phyloP scores from a whole-genome alignment of 164 flowering plant genomes.

The Chloranthus sessilifolius region DNA sequence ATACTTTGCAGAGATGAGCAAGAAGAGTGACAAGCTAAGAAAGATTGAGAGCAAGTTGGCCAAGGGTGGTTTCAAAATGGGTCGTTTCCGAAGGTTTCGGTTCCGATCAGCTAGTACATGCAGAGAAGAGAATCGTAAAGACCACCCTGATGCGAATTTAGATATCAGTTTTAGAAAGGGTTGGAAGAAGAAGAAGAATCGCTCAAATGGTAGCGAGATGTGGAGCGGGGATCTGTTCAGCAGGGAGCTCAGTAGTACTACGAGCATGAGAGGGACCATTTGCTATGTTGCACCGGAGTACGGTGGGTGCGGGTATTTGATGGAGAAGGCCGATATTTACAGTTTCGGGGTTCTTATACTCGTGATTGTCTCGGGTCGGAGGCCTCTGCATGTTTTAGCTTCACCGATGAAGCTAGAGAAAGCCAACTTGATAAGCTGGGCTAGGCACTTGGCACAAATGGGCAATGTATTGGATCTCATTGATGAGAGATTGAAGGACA shows the following conservation, averaged over 20 bases:
- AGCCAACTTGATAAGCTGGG: constrained; percentile 94
- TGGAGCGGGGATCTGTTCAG: constrained; percentile 96
- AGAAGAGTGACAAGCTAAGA: constrained; percentile 38
- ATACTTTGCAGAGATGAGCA: constrained; percentile 61
- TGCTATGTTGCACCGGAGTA: constrained; percentile 97
- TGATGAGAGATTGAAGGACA: constrained; percentile 62
- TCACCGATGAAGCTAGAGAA: constrained; percentile 97
- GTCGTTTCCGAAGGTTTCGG: constrained; percentile 36
- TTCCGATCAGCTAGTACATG: constrained; percentile 26
- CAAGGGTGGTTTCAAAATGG: constrained; percentile 45
- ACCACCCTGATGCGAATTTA: constrained; percentile 23
- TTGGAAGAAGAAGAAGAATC: constrained; percentile 53
- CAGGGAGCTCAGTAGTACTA: constrained; percentile 93
- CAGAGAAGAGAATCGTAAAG: constrained; percentile 21
- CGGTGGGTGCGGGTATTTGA: constrained; percentile 74
- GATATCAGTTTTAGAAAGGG: constrained; percentile 85
- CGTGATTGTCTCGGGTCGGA: constrained; percentile 84
- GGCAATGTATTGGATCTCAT: constrained; percentile 80
- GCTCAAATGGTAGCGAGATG: constrained; percentile 61
- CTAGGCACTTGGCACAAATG: constrained; percentile 65
- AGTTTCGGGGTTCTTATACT: constrained; percentile 89
- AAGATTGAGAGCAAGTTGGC: constrained; percentile 44
- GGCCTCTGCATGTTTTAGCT: constrained; percentile 85
- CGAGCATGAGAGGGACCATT: constrained; percentile 98
- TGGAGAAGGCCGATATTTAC: constrained; percentile 96